phyloP scores from a whole-genome alignment of 148 eudicot species.

The Linanthus parryae region DNA sequence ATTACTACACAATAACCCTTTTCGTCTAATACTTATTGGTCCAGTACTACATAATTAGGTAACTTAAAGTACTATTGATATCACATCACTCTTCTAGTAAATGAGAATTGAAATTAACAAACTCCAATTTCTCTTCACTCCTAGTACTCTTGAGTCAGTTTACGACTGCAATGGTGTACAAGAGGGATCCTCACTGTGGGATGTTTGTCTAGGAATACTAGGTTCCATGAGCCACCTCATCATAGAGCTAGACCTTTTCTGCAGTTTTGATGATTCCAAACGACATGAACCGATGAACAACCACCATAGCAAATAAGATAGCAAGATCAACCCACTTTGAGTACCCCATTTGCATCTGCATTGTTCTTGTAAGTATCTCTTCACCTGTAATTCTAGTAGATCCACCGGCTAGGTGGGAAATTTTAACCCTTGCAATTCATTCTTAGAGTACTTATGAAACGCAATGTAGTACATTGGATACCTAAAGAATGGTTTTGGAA shows the following conservation, averaged over 20 bases:
- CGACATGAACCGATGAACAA: conserved; percentile 27
- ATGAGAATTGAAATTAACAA: no score
- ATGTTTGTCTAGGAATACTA: no score
- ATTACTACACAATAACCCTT: no score
- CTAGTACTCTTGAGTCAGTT: no score
- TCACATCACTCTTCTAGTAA: no score
- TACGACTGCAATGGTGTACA: no score
- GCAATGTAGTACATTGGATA: conserved; percentile 34
- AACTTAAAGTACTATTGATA: no score
- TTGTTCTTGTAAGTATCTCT: conserved; percentile 12
- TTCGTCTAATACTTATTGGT: no score
- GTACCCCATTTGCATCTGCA: conserved; percentile 25
- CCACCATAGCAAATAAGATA: conserved; percentile 33
- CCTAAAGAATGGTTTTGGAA: conserved; percentile 28
- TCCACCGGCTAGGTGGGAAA: conserved; percentile 9
- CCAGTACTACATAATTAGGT: no score
- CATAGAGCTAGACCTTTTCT: conserved; percentile 17
- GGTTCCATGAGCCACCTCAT: no score
- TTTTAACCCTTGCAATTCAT: conserved; percentile 29
- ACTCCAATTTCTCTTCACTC: no score
- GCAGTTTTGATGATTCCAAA: conserved; percentile 15
- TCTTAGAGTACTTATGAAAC: conserved; percentile 18
- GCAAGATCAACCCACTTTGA: conserved; percentile 40
- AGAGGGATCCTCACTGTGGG: no score
- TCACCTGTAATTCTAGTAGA: conserved; percentile 8